phyloP scores from a whole-genome alignment of 2,329 filamentous ascomycete genomes.

The Ophiostoma perfectum region DNA sequence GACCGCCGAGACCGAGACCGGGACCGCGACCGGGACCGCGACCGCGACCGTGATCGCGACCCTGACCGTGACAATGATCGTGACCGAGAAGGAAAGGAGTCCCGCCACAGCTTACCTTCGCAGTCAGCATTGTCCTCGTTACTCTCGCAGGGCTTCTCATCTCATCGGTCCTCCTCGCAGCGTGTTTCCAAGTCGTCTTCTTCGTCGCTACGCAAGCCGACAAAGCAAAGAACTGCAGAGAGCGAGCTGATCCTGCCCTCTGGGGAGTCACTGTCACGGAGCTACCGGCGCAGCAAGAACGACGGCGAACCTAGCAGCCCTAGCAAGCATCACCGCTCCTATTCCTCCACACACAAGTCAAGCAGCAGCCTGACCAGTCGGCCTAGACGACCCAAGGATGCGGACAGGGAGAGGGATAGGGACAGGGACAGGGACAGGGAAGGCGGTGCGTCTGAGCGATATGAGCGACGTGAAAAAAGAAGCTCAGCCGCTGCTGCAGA shows the following conservation, averaged over 20 bases:
- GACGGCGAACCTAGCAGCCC: conserved; percentile 10
- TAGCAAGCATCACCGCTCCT: conserved; percentile 15
- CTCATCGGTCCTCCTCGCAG: conserved; percentile 13
- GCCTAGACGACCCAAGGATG: conserved; percentile 15
- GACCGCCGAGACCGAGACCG: conserved; percentile 13
- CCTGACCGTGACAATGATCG: conserved; percentile 13
- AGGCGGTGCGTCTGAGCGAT: neutral
- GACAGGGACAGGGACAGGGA: neutral
- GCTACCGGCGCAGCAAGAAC: conserved; percentile 15
- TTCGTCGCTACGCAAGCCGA: conserved; percentile 9
- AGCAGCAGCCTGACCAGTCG: conserved; percentile 15
- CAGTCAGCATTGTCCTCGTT: conserved; percentile 23
- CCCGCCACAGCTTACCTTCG: conserved; percentile 17
- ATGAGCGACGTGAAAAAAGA: conserved; percentile 17
- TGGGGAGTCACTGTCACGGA: conserved; percentile 14
- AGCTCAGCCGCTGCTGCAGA: conserved; percentile 14
- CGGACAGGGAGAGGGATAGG: neutral
- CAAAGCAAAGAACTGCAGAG: conserved; percentile 21
- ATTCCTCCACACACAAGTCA: conserved; percentile 16
- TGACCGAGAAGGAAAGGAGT: conserved; percentile 8
- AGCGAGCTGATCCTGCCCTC: conserved; percentile 24
- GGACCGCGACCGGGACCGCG: conserved; percentile 2
- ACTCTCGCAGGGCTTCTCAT: neutral
- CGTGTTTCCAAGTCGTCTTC: conserved; percentile 20
- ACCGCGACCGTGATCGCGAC: conserved; percentile 8